phyloP scores from a whole-genome alignment of 805 yeast species.

The Starmerella sp. region DNA sequence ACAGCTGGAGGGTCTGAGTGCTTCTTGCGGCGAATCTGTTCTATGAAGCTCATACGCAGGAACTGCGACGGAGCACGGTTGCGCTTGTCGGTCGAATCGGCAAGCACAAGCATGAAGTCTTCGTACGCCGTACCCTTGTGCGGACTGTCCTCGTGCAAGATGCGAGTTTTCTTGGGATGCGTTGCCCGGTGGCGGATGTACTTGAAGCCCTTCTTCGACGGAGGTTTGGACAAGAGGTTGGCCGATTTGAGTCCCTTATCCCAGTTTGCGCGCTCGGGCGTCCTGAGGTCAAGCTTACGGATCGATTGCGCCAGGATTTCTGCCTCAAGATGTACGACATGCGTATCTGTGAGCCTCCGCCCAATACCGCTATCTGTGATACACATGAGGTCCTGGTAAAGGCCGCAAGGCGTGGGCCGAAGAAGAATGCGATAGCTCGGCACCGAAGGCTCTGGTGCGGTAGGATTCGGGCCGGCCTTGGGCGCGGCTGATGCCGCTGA shows the following conservation, averaged over 20 bases:
- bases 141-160: slow-evolving; percentile 54
- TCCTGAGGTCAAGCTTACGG: slow-evolving; percentile 63
- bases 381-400: slow-evolving; percentile 74
- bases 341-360: slow-evolving; percentile 58
- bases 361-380: slow-evolving; percentile 64
- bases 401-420: slow-evolving; percentile 66
- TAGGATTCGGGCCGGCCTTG: not conserved
- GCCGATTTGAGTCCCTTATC: slow-evolving; percentile 29
- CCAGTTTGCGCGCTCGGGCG: slow-evolving; percentile 38
- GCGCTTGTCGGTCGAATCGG: slow-evolving; percentile 34
- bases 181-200: slow-evolving; percentile 23
- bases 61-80: slow-evolving; percentile 47
- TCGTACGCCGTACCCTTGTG: slow-evolving; percentile 82
- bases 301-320: slow-evolving; percentile 70
- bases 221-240: not conserved
- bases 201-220: not conserved
- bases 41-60: slow-evolving; percentile 76
- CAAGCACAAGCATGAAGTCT: slow-evolving; percentile 69
- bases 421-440: slow-evolving; percentile 66
- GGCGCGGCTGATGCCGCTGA: not conserved
- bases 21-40: slow-evolving; percentile 60
- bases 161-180: slow-evolving; percentile 33
- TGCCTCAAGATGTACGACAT: slow-evolving; percentile 76
- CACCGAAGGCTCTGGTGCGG: slow-evolving; percentile 31
- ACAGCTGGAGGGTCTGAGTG: slow-evolving; percentile 33